phyloP scores from a whole-genome alignment of 148 eudicot species.

The Cornus kousa region DNA sequence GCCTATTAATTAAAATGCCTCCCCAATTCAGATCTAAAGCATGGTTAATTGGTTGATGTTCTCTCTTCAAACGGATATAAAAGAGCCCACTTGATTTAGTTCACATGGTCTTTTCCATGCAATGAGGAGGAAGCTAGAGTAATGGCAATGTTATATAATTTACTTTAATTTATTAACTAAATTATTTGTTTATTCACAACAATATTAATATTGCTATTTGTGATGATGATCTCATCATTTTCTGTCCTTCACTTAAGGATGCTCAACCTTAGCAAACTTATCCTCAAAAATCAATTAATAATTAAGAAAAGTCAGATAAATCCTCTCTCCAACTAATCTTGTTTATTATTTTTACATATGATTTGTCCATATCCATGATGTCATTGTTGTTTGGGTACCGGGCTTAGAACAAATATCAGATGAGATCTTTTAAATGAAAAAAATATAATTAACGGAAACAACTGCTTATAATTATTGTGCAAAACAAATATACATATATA shows the following conservation, averaged over 20 bases:
- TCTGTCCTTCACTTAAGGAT: conserved; percentile 1
- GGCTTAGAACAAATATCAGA: too few species aligned
- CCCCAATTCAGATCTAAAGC: neutral
- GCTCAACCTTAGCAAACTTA: neutral
- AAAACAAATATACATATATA: too few species aligned
- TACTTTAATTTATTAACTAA: neutral
- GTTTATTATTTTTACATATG: neutral
- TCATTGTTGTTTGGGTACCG: too few species aligned
- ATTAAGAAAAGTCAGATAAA: conserved; percentile 14
- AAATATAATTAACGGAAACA: too few species aligned
- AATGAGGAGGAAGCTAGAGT: conserved; percentile 30
- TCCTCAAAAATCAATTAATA: neutral
- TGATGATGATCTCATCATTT: conserved; percentile 12
- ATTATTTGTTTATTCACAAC: neutral
- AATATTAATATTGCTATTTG: neutral
- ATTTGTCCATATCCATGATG: conserved; percentile 9
- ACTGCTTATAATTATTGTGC: too few species aligned
- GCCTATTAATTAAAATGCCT: neutral
- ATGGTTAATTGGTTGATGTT: too few species aligned
- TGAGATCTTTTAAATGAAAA: too few species aligned
- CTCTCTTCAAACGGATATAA: too few species aligned
- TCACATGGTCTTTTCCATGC: conserved; percentile 28
- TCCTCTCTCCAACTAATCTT: neutral
- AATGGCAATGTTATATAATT: neutral
- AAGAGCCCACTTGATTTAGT: neutral